Evolutionary conservation across 164 flowering plant genomes (phyloP), one percentile per base, ranked within the genome.

Genomic region (Cinnamomum micranthum): DNA sequence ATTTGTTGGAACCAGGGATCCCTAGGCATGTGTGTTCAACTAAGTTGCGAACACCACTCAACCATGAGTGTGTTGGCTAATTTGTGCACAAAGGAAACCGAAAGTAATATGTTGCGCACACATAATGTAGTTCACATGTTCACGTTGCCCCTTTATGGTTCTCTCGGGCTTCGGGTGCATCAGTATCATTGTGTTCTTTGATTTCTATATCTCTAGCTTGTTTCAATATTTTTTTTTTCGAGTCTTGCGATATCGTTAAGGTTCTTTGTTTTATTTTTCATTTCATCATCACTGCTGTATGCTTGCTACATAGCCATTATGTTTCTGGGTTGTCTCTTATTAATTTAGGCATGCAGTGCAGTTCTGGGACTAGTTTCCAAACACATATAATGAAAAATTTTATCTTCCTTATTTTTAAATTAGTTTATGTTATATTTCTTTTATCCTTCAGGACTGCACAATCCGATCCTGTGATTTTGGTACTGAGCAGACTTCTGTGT

Each of bases 401-500:
- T 35, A 6, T 35, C 25, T 64, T 64, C 17, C 27, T 63, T 50
- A 3, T 23, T 68, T 55, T 55, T 55, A 13, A 55, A 20, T 24
- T 47, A 2, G 24, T 68, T 50, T 50, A 20, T 78, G 15, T 6
- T 67, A 28, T 20, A 50, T 60, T 31, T 58, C 33, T 47, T 75
- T 58, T 74, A 27, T 73, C 25, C 75, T 84, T 52, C 80, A 95
- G 99, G 99, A 96, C 81, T 94, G 99, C 76, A 96, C 99, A 66
- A 91, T 96, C 76, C 85, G 97, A 9, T 96, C 97, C 2, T 96
- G 99, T 86, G 99, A 96, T 84, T 96, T 96, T 79, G 99, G 94
- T 72, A 80, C 85, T 27, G 99, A 96, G 86, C 97, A 94, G 82
- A 96, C 95, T 24, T 91, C 87, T 76, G 99, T 96, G 25, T 79